Percentiles rank a stretch among this genome's conserved stretches.
Evolutionary conservation across 139 green algal species (phyloP).

Genomic region (Tetradesmus lagerheimii): DNA sequence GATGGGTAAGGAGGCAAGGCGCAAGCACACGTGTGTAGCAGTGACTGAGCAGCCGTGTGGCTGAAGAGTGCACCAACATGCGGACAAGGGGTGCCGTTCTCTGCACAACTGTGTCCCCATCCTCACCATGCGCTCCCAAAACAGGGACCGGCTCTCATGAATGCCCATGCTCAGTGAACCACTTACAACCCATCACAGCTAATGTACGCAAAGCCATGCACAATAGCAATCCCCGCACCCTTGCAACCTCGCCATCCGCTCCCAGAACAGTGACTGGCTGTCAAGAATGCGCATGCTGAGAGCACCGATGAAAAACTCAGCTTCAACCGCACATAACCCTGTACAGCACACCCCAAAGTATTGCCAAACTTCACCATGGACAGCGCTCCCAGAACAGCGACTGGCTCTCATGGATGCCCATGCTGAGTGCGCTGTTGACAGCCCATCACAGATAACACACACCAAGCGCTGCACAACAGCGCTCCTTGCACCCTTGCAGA

Average conservation of each 20-base stretch:
- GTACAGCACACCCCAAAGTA: too few relatives aligned
- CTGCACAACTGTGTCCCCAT: too few relatives aligned
- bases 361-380: constrained; percentile 70
- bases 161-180: constrained; percentile 80
- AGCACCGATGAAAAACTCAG: constrained; percentile 53
- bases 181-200: too few relatives aligned
- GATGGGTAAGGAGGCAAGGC: too few relatives aligned
- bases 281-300: constrained; percentile 92
- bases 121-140: constrained; percentile 80
- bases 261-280: constrained; percentile 91
- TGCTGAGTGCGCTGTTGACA: constrained; percentile 64
- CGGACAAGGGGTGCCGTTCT: too few relatives aligned
- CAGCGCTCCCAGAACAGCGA: constrained; percentile 94
- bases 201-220: background rate
- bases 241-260: constrained; percentile 81
- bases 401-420: constrained; percentile 94
- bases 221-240: background rate
- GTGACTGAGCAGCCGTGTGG: too few relatives aligned
- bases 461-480: background rate
- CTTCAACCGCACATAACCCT: too few relatives aligned
- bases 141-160: constrained; percentile 90
- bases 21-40: too few relatives aligned
- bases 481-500: background rate
- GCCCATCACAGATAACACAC: background rate
- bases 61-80: too few relatives aligned